Percentiles rank a stretch among this genome's conserved stretches.
These are phyloP conservation scores for Platanthera zijinensis DNA, from an alignment of 106 monocot genomes.

Conservation along the genomic window DNA sequence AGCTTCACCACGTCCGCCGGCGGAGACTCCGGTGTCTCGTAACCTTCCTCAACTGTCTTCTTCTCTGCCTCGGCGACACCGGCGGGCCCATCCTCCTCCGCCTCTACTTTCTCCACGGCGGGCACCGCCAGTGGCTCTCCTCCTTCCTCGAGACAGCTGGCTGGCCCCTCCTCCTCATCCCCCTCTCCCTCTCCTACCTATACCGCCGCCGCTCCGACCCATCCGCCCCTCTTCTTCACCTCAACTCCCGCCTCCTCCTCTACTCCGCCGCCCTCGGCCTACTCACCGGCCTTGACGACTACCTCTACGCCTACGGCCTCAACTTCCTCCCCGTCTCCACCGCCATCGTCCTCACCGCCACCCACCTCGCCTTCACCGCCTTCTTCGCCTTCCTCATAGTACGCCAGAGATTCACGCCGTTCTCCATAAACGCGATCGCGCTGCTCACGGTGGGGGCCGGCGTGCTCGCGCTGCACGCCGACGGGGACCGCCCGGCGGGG, in stretches of 20 bases:
- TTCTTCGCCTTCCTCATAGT: slow-evolving; percentile 18
- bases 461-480: slow-evolving; percentile 9
- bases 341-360: slow-evolving; percentile 10
- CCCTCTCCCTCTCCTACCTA: slow-evolving; percentile 4
- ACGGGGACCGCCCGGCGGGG: slow-evolving; percentile 5
- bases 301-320: slow-evolving; percentile 10
- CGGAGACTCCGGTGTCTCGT: not conserved
- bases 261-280: slow-evolving; percentile 8
- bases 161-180: slow-evolving; percentile 8
- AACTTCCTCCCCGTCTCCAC: slow-evolving; percentile 12
- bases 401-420: slow-evolving; percentile 9
- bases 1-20: not conserved
- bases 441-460: slow-evolving; percentile 14
- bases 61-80: slow-evolving; percentile 3
- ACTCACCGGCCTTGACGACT: slow-evolving; percentile 11
- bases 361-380: slow-evolving; percentile 21
- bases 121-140: slow-evolving; percentile 6
- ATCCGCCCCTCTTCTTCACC: not conserved
- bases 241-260: slow-evolving; percentile 1
- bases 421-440: slow-evolving; percentile 4
- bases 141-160: slow-evolving; percentile 4
- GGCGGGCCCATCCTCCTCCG: slow-evolving; percentile 9
- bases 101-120: slow-evolving; percentile 10
- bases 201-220: slow-evolving; percentile 8
- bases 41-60: not conserved